These are phyloP conservation scores for Marsdenia floribunda DNA, from an alignment of 257 asterid genomes.

Conservation along the genomic window DNA sequence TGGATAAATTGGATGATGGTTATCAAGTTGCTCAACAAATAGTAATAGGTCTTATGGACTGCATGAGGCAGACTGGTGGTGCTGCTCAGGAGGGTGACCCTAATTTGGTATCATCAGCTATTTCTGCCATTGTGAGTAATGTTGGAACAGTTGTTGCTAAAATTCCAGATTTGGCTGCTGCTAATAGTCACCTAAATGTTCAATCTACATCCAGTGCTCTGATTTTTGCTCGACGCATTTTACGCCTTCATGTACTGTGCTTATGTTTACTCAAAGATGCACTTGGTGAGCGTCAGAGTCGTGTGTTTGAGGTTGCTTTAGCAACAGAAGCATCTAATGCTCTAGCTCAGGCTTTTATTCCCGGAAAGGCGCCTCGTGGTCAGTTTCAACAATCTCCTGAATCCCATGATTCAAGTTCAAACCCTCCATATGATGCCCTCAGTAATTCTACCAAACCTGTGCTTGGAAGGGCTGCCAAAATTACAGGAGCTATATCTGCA, in stretches of 20 bases:
- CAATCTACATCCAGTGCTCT: conserved; percentile 52
- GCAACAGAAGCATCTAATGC: conserved; percentile 85
- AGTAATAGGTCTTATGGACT: conserved; percentile 81
- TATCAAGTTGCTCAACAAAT: conserved; percentile 74
- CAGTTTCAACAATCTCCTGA: conserved; percentile 75
- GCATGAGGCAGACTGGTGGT: conserved; percentile 99
- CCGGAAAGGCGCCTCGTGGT: conserved; percentile 71
- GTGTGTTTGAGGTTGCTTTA: conserved; percentile 96
- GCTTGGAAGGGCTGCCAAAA: conserved; percentile 55
- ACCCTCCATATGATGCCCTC: conserved; percentile 43
- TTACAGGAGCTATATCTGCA: conserved; percentile 72
- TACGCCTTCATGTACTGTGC: conserved; percentile 77
- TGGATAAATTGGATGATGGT: conserved; percentile 68
- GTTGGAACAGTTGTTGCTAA: conserved; percentile 68
- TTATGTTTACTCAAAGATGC: conserved; percentile 88
- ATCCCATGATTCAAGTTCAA: conserved; percentile 52
- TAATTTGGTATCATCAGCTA: conserved; percentile 83
- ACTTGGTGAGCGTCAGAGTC: conserved; percentile 97
- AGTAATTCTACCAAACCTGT: conserved; percentile 46
- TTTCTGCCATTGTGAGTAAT: conserved; percentile 75
- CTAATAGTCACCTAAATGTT: conserved; percentile 43
- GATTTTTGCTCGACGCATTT: conserved; percentile 60
- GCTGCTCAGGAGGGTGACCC: conserved; percentile 99
- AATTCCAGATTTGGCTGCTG: conserved; percentile 61
- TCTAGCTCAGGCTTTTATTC: conserved; percentile 59